Conservation (phyloP, 768 basidiomycete species). For the Lactarius psammicola region DNA sequence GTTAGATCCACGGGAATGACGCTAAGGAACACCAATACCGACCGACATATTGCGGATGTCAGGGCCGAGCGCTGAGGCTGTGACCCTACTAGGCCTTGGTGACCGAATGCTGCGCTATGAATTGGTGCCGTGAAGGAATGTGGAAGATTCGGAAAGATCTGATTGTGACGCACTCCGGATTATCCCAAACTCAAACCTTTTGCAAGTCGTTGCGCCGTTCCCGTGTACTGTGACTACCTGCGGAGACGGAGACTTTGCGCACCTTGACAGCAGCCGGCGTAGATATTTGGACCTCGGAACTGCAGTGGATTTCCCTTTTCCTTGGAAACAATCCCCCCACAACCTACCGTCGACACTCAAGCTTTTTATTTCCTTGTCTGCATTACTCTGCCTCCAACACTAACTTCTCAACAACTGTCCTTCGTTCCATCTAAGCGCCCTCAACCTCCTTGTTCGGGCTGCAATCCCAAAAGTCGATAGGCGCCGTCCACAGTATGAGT, state of each 20-base stretch:
- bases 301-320: conserved; percentile 1
- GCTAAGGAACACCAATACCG: neutral
- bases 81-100: neutral
- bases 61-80: neutral
- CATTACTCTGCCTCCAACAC: neutral
- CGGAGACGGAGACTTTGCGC: neutral
- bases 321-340: neutral
- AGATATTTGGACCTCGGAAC: conserved; percentile 21
- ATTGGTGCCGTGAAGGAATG: neutral
- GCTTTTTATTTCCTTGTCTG: neutral
- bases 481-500: conserved; percentile 16
- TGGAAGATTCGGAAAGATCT: neutral
- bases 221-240: neutral
- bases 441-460: neutral
- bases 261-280: neutral
- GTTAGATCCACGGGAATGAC: neutral
- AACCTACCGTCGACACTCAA: neutral
- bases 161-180: neutral
- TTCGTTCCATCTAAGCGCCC: neutral
- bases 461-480: neutral
- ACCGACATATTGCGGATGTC: neutral
- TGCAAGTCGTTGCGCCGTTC: neutral
- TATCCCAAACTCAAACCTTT: neutral
- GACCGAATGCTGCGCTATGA: neutral
- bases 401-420: neutral